Percentiles rank a stretch among this genome's conserved stretches.
Evolutionary conservation across 164 flowering plant genomes (phyloP).

Genomic region (Stephania cephalantha): DNA sequence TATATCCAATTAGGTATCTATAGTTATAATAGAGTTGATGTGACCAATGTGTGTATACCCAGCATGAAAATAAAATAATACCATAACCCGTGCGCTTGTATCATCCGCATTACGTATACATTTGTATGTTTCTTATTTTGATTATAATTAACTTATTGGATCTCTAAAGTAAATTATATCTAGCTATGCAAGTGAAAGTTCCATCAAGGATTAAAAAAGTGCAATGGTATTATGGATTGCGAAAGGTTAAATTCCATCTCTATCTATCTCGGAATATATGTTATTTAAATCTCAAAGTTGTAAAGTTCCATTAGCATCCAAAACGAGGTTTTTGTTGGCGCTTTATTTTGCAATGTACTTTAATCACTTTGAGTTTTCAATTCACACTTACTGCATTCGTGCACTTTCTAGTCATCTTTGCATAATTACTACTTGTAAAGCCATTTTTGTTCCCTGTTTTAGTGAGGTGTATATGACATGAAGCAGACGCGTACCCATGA

Average conservation of each 20-base stretch:
- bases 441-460: not conserved
- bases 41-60: too few relatives aligned
- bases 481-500: constrained; percentile 3
- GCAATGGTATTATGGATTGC: not conserved
- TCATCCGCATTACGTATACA: too few relatives aligned
- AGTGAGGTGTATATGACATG: constrained; percentile 4
- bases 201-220: not conserved
- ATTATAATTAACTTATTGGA: too few relatives aligned
- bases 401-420: not conserved
- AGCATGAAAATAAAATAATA: too few relatives aligned
- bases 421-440: not conserved
- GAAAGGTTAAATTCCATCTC: not conserved
- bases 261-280: too few relatives aligned
- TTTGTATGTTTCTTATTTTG: too few relatives aligned
- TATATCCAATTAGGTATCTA: too few relatives aligned
- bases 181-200: too few relatives aligned
- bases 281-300: not conserved
- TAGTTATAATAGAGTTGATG: too few relatives aligned
- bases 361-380: not conserved
- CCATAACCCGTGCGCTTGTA: too few relatives aligned
- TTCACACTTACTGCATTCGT: not conserved
- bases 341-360: not conserved
- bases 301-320: constrained; percentile 2
- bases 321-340: constrained; percentile 1
- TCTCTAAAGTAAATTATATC: too few relatives aligned